These are phyloP conservation scores for Coniochaeta ligniaria DNA, from an alignment of 2,329 filamentous ascomycete genomes.

Conservation along the genomic window DNA sequence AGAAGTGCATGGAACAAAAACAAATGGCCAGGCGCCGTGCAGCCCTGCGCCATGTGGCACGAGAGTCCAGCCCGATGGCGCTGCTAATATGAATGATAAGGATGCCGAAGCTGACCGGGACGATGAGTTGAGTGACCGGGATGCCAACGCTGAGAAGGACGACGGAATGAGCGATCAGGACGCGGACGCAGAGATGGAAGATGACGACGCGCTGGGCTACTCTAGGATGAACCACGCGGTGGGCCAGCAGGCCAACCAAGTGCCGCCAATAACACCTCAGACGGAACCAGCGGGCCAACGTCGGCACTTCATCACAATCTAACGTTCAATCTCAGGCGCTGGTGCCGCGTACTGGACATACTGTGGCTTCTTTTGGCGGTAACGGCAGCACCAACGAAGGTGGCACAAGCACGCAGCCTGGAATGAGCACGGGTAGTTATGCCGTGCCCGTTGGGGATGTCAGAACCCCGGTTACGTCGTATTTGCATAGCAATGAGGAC, in stretches of 20 bases:
- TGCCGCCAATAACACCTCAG: neutral
- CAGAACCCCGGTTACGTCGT: neutral
- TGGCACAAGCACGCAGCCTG: neutral
- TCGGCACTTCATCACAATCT: neutral
- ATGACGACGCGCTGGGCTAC: slow-evolving; percentile 12
- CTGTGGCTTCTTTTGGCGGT: neutral
- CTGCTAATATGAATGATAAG: neutral
- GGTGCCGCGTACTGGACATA: neutral
- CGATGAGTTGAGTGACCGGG: neutral
- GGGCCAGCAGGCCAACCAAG: neutral
- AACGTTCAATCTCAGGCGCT: neutral
- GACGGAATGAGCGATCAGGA: slow-evolving; percentile 41
- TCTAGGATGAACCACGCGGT: neutral
- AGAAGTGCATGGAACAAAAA: neutral
- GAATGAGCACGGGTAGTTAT: neutral
- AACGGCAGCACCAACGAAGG: neutral
- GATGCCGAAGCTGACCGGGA: neutral
- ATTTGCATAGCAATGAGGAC: neutral
- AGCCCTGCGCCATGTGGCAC: neutral
- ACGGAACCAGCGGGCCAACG: neutral
- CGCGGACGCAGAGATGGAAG: slow-evolving; percentile 27
- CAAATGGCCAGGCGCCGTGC: neutral
- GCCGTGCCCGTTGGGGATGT: neutral
- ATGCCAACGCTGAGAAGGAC: slow-evolving; percentile 22
- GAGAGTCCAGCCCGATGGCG: neutral